These are phyloP conservation scores for Psilocybe subaeruginosa DNA, from an alignment of 768 basidiomycete genomes.

Conservation along the genomic window DNA sequence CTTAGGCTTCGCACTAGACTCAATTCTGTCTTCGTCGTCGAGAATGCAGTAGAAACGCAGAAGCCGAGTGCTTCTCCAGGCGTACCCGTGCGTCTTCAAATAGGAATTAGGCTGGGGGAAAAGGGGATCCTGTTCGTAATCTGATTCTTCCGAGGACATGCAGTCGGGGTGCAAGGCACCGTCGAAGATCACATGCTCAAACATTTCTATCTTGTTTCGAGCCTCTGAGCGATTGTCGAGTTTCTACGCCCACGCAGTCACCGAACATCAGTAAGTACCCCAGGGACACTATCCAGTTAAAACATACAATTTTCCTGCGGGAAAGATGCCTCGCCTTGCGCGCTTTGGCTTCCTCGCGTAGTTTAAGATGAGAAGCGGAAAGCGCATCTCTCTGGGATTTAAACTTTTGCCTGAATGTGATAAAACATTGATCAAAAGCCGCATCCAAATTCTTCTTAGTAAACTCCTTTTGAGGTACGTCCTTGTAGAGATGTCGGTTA, in stretches of 20 bases:
- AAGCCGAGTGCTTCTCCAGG: slow-evolving; percentile 72
- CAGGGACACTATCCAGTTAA: slow-evolving; percentile 4
- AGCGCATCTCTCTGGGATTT: slow-evolving; percentile 56
- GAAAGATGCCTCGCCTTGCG: slow-evolving; percentile 60
- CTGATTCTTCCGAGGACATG: slow-evolving; percentile 83
- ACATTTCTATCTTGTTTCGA: slow-evolving; percentile 52
- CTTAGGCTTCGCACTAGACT: slow-evolving; percentile 51
- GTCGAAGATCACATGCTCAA: slow-evolving; percentile 69
- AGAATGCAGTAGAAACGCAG: slow-evolving; percentile 61
- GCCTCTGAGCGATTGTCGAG: slow-evolving; percentile 64
- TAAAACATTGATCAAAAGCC: slow-evolving; percentile 72
- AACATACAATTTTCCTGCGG: slow-evolving; percentile 65
- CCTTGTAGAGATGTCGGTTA: slow-evolving; percentile 58
- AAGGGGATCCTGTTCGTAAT: slow-evolving; percentile 42
- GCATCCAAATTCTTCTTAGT: slow-evolving; percentile 59
- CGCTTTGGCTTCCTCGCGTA: slow-evolving; percentile 64
- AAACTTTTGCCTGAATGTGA: slow-evolving; percentile 70
- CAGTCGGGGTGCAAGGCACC: slow-evolving; percentile 73
- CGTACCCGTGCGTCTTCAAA: slow-evolving; percentile 58
- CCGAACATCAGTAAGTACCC: slow-evolving; percentile 12
- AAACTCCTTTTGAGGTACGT: slow-evolving; percentile 70
- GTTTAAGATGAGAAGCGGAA: slow-evolving; percentile 45
- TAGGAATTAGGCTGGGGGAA: slow-evolving; percentile 32
- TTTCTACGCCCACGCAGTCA: slow-evolving; percentile 51
- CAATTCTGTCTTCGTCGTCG: slow-evolving; percentile 57